Evolutionary conservation across 2,329 filamentous ascomycete species (phyloP), one percentile per base, ranked within the genome.

Genomic region (Gaeumannomyces sp.): DNA sequence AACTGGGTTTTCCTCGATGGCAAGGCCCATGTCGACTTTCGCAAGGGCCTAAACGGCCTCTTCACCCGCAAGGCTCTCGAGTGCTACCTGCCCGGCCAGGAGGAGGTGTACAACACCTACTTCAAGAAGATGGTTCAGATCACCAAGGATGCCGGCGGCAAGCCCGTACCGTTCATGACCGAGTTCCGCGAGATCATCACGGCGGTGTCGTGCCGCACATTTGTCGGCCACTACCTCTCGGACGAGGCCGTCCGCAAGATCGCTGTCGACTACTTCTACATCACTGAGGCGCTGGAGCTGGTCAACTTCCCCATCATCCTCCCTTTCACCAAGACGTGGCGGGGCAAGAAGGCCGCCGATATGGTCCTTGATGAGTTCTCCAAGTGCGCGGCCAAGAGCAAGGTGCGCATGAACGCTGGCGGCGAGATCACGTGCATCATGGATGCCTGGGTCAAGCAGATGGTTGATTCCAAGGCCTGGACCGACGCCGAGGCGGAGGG

Each of bases 1-100:
- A 97, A 97, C 81, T 99, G 93, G 92, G 95, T 98, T 25, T 98
- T 98, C 80, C 82, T 99, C 69, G 94, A 98, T 74, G 95, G 95
- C 73, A 96, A 93, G 79, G 87, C 88, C 56, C 95, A 99, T 73
- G 92, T 97, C 70, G 95, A 98, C 73, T 99, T 95, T 80, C 93
- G 95, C 76, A 98, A 97, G 81, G 95, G 95, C 64, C 83, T 99
- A 70, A 98, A 97, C 76, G 89, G 89, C 66, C 85, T 98, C 33
- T 99, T 99, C 81, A 98, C 94, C 59, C 91, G 93, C 74, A 87
- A 91, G 75, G 92, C 94, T 27, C 86, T 99, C 72, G 89, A 92
- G 71, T 83, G 82, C 71, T 99, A 98, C 77, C 87, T 99, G 61
- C 95, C 94, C 58, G 91, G 91, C 61, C 92, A 97, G 80, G 92